Evolutionary conservation across 805 yeast species (phyloP), one percentile per base, ranked within the genome.

Genomic region (Cyberlindnera japonica): DNA sequence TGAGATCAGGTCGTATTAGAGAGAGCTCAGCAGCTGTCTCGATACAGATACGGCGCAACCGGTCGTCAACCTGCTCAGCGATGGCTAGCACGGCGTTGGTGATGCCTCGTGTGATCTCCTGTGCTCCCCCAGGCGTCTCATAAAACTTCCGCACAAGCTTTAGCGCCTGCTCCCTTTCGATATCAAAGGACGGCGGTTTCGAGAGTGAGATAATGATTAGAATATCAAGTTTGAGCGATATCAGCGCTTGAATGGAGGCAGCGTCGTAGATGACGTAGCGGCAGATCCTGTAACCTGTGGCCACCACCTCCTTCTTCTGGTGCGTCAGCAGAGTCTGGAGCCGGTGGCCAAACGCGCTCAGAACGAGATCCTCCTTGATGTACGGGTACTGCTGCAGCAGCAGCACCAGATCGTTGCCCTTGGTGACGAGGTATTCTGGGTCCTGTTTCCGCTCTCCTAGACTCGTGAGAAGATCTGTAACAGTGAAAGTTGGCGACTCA

Each of bases 131-230:
- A 2, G 69, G 71, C 3, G 78, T 64, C 28, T 72, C 79, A 3
- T 84, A 52, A 42, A 84, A 77, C 23, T 71, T 66, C 21, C 96
- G 68, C 0, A 88, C 63, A 19, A 88, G 64, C 51, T 82, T 83
- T 23, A 91, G 54, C 0, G 95, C 93, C 53, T 89, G 88, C 34
- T 79, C 81, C 44, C 89, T 73, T 53, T 90, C 96, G 3, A 77
- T 60, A 18, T 77, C 72, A 41, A 55, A 61, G 3, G 76, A 59
- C 26, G 71, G 64, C 17, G 79, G 81, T 37, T 78, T 78, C 1
- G 84, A 71, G 24, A 91, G 62, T 0, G 95, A 72, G 13, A 78
- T 68, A 2, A 85, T 75, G 6, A 88, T 58, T 45, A 81, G 77
- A 2, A 76, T 69, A 42, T 87, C 86, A 5, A 86, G 55, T 42